Conservation (phyloP, 148 eudicot genomes). For the Amaranthus hypochondriacus region DNA sequence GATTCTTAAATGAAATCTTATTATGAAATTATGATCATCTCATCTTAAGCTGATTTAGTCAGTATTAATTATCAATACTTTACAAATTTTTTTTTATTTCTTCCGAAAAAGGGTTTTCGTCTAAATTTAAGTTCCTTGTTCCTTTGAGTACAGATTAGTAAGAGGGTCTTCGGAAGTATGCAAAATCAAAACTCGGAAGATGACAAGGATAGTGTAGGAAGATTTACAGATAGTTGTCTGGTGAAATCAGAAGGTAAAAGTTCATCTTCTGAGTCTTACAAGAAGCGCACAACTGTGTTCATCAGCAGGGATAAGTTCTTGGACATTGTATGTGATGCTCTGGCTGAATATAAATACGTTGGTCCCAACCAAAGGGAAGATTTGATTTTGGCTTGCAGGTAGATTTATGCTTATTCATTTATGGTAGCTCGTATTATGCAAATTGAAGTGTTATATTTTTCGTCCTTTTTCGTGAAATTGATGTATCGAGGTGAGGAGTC, state of each 20-base stretch:
- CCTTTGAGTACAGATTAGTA: constrained; percentile 55
- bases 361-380: constrained; percentile 82
- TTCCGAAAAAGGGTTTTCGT: too few relatives aligned
- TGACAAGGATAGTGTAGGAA: constrained; percentile 26
- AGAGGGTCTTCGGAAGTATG: constrained; percentile 68
- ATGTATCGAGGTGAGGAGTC: background rate
- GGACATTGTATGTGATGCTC: constrained; percentile 74
- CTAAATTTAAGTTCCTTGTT: background rate
- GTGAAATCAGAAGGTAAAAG: constrained; percentile 36
- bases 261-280: constrained; percentile 59
- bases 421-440: background rate
- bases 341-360: constrained; percentile 76
- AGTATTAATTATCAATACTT: background rate
- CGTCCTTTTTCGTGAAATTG: background rate
- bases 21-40: background rate
- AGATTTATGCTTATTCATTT: constrained; percentile 11
- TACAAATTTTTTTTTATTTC: background rate
- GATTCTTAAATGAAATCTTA: too few relatives aligned
- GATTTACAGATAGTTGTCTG: constrained; percentile 12
- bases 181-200: constrained; percentile 41
- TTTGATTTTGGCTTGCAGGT: constrained; percentile 89
- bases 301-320: constrained; percentile 54
- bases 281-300: constrained; percentile 63
- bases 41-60: background rate
- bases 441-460: background rate